Evolutionary conservation across 2,329 filamentous ascomycete species (phyloP).

Genomic region (Fusarium nurragi): DNA sequence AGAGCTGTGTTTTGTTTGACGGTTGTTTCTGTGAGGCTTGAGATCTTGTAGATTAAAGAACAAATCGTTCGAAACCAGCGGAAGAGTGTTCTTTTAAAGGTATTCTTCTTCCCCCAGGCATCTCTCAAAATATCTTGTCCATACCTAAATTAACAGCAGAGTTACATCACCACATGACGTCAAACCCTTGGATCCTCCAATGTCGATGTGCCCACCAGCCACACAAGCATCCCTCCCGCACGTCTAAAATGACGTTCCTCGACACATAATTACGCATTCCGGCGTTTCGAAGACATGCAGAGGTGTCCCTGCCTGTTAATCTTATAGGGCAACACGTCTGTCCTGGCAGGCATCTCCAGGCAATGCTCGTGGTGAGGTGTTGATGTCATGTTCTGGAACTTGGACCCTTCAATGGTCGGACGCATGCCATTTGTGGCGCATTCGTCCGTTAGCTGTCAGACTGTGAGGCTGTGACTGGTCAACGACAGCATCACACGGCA

Average conservation of each 20-base stretch:
- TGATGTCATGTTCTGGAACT: conserved; percentile 28
- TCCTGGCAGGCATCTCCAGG: conserved; percentile 23
- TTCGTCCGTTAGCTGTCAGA: conserved; percentile 26
- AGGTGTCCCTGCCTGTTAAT: conserved; percentile 14
- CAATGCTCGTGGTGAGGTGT: conserved; percentile 5
- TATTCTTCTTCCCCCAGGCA: not conserved
- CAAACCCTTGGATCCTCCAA: conserved; percentile 25
- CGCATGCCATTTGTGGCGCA: conserved; percentile 18
- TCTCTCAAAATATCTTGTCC: conserved; percentile 26
- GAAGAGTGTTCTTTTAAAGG: conserved; percentile 22
- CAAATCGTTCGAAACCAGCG: not conserved
- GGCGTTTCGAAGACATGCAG: conserved; percentile 11
- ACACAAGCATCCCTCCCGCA: conserved; percentile 24
- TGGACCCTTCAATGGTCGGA: conserved; percentile 23
- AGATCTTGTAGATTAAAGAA: not conserved
- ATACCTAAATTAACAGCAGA: conserved; percentile 10
- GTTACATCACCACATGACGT: conserved; percentile 39
- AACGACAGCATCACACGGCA: conserved; percentile 1
- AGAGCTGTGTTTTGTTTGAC: not conserved
- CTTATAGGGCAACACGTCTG: conserved; percentile 17
- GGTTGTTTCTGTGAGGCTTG: conserved; percentile 2
- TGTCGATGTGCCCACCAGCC: conserved; percentile 24
- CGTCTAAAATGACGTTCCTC: conserved; percentile 39
- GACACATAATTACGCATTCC: conserved; percentile 33
- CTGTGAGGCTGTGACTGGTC: conserved; percentile 28